Conservation (phyloP, 169 alveolate species). For the Toxoplasma gondii region DNA sequence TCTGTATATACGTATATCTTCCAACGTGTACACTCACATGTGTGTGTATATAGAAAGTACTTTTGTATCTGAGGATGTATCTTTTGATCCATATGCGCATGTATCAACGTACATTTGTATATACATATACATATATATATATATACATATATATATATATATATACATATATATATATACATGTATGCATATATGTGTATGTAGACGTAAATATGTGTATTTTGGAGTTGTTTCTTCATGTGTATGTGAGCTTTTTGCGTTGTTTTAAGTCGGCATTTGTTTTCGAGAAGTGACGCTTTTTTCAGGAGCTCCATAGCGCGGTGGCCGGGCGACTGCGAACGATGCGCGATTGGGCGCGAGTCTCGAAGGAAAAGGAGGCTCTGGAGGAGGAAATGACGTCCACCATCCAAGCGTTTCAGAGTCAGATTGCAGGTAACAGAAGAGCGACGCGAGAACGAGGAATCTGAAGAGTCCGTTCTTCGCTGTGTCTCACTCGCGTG, state of each 20-base stretch:
- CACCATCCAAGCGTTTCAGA: constrained; percentile 14
- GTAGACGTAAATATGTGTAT: too few species aligned
- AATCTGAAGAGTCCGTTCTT: too few species aligned
- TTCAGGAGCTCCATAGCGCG: not conserved
- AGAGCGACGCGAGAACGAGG: too few species aligned
- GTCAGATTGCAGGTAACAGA: constrained; percentile 12
- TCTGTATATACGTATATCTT: not conserved
- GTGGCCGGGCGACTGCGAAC: not conserved
- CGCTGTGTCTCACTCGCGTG: too few species aligned
- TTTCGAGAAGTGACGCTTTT: not conserved
- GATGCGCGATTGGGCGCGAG: constrained; percentile 12
- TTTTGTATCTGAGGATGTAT: not conserved
- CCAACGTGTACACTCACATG: too few species aligned
- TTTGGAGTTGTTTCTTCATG: not conserved
- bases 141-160: too few species aligned
- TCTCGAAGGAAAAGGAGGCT: not conserved
- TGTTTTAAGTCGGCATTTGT: not conserved
- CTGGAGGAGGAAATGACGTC: constrained; percentile 42
- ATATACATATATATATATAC: too few species aligned
- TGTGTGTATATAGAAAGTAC: too few species aligned
- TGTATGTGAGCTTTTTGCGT: not conserved
- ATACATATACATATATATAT: not conserved
- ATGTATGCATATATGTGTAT: not conserved
- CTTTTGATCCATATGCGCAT: not conserved
- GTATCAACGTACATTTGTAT: not conserved